A percentile compares a stretch with the other conserved stretches of the same genome.
Evolutionary conservation across 441 rosid genomes (phyloP).

Genomic region (Pelargonium cotyledonis): DNA sequence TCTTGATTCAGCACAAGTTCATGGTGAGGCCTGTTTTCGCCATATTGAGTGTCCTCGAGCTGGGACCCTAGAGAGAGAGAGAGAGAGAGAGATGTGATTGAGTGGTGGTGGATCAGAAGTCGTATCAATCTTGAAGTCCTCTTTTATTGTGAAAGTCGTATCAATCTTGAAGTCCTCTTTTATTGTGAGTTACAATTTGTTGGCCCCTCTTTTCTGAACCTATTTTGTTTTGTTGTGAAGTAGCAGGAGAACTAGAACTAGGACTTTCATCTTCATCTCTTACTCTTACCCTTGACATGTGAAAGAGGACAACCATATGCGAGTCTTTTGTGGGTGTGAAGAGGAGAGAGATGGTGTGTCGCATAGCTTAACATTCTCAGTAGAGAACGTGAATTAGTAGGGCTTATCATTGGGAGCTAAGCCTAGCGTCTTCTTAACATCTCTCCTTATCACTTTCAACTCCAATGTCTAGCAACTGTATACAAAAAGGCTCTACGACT

Average conservation of each 20-base stretch:
- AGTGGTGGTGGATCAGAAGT: constrained; percentile 36
- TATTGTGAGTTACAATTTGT: constrained; percentile 22
- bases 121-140: constrained; percentile 29
- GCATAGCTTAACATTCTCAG: too few relatives aligned
- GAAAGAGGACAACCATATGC: constrained; percentile 20
- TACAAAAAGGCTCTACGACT: too few relatives aligned
- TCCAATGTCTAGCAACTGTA: too few relatives aligned
- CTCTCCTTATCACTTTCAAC: too few relatives aligned
- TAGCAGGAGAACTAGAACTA: not conserved
- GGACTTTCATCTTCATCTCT: not conserved
- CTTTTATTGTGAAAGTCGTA: too few relatives aligned
- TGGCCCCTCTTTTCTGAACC: constrained; percentile 14
- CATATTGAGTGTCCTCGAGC: not conserved
- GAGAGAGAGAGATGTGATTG: not conserved
- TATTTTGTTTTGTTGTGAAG: constrained; percentile 30
- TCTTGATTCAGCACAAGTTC: constrained; percentile 1
- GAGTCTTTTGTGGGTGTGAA: too few relatives aligned
- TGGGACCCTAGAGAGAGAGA: not conserved
- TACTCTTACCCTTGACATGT: not conserved
- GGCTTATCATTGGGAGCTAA: too few relatives aligned
- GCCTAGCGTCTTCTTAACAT: too few relatives aligned
- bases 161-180: constrained; percentile 18
- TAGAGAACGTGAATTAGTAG: too few relatives aligned
- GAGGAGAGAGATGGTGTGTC: too few relatives aligned
- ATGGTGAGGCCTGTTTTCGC: not conserved